phyloP scores from a whole-genome alignment of 805 yeast genomes.

The Suhomyces pyralidae region DNA sequence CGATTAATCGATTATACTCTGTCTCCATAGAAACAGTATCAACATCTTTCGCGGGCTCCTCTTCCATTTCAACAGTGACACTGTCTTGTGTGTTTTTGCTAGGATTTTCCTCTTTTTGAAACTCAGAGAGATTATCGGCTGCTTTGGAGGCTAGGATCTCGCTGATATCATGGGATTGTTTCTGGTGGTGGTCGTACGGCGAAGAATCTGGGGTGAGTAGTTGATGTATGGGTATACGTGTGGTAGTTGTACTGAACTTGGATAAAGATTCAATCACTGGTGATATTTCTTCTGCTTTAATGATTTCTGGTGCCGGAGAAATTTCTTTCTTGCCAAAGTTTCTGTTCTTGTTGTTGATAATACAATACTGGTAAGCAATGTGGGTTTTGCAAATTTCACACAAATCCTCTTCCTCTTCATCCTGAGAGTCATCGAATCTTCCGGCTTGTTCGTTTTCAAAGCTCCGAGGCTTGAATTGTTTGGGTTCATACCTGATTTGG shows the following conservation, averaged over 20 bases:
- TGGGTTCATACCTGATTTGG: constrained; percentile 10
- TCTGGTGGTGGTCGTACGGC: constrained; percentile 20
- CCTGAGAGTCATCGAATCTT: constrained; percentile 14
- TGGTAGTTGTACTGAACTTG: neutral
- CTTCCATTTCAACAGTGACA: neutral
- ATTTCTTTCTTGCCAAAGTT: constrained; percentile 10
- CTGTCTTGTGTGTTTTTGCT: neutral
- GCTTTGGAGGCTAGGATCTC: constrained; percentile 2
- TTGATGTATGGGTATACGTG: constrained; percentile 18
- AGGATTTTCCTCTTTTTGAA: neutral
- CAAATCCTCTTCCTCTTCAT: constrained; percentile 40
- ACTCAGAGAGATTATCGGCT: neutral
- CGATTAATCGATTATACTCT: constrained; percentile 16
- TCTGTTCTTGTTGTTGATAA: constrained; percentile 27
- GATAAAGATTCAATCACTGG: neutral
- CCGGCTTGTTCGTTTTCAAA: constrained; percentile 19
- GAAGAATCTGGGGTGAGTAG: constrained; percentile 39
- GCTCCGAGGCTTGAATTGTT: constrained; percentile 11
- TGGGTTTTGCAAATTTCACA: constrained; percentile 51
- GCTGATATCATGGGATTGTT: neutral
- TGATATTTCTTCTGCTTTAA: neutral
- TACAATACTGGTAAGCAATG: constrained; percentile 47
- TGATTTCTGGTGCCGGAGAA: neutral
- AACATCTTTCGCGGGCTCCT: neutral
- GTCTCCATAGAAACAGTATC: constrained; percentile 12